Evolutionary conservation across 805 yeast species (phyloP).

Genomic region (Tetrapisispora pingtungensis): DNA sequence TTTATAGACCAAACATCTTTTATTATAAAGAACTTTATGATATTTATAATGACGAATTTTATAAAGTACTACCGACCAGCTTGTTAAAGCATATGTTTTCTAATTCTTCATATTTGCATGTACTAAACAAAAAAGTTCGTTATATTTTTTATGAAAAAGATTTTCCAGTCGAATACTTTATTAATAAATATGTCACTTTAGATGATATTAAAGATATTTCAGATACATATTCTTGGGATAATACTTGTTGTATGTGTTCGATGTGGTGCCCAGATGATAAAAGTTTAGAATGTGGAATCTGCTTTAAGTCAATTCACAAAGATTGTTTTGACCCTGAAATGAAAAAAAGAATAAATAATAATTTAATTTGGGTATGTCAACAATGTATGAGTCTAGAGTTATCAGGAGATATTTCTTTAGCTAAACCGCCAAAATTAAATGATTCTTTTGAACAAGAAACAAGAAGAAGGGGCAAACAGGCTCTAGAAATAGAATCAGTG

Average conservation of each 20-base stretch:
- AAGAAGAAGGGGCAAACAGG: conserved; percentile 8
- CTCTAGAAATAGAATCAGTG: conserved; percentile 11
- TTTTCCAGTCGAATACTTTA: conserved; percentile 20
- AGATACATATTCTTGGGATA: conserved; percentile 16
- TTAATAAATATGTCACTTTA: conserved; percentile 14
- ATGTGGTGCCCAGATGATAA: conserved; percentile 79
- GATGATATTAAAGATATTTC: neutral
- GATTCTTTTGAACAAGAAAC: conserved; percentile 1
- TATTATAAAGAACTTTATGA: conserved; percentile 83
- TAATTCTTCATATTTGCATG: conserved; percentile 46
- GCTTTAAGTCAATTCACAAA: conserved; percentile 65
- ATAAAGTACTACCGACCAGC: conserved; percentile 63
- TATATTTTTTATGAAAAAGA: conserved; percentile 61
- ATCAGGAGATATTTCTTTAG: no score
- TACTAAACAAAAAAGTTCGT: conserved; percentile 57
- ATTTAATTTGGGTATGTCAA: conserved; percentile 88
- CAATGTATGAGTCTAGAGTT: conserved; percentile 48
- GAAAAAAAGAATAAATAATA: conserved; percentile 65
- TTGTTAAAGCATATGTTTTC: conserved; percentile 47
- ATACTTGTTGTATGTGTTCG: conserved; percentile 58
- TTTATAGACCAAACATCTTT: conserved; percentile 54
- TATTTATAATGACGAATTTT: conserved; percentile 71
- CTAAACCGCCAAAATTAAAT: no score
- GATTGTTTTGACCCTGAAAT: conserved; percentile 80
- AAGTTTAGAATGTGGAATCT: conserved; percentile 67